A percentile compares a stretch with the other conserved stretches of the same genome.
These are phyloP conservation scores for Platanthera guangdongensis DNA, from an alignment of 106 monocot genomes.

Conservation along the genomic window DNA sequence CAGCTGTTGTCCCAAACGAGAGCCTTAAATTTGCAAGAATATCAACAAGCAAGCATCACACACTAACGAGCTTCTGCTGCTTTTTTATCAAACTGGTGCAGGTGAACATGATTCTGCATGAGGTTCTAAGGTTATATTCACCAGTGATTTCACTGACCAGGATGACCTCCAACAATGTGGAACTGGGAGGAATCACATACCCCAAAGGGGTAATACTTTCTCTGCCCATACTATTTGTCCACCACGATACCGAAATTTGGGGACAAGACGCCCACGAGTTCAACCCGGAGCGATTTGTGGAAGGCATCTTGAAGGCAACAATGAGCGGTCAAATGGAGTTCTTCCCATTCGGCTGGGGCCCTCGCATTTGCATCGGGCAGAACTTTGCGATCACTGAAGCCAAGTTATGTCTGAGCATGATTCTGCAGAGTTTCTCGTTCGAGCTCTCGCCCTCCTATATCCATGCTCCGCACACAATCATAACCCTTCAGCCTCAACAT, in stretches of 20 bases:
- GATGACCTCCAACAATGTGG: conserved; percentile 15
- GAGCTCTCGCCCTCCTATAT: conserved; percentile 40
- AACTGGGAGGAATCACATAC: conserved; percentile 21
- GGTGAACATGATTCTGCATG: conserved; percentile 6
- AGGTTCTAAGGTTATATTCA: conserved; percentile 27
- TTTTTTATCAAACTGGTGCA: neutral
- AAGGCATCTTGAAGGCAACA: conserved; percentile 39
- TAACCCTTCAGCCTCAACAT: conserved; percentile 41
- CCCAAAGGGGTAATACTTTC: conserved; percentile 25
- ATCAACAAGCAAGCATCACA: no score
- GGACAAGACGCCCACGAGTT: conserved; percentile 52
- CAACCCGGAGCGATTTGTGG: conserved; percentile 52
- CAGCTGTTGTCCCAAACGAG: no score
- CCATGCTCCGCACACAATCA: conserved; percentile 34
- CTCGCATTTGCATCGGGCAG: conserved; percentile 45
- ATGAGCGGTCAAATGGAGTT: conserved; percentile 25
- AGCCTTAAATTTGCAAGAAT: no score
- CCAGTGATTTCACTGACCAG: neutral
- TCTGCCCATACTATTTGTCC: conserved; percentile 29
- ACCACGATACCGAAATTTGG: conserved; percentile 46
- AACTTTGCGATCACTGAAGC: conserved; percentile 50
- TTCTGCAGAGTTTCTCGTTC: conserved; percentile 45
- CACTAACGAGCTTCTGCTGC: no score
- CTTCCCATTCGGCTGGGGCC: conserved; percentile 57
- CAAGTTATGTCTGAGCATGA: conserved; percentile 30